Evolutionary conservation across 108 stramenopile genomes (phyloP).

Genomic region (Fistulifera solaris): DNA sequence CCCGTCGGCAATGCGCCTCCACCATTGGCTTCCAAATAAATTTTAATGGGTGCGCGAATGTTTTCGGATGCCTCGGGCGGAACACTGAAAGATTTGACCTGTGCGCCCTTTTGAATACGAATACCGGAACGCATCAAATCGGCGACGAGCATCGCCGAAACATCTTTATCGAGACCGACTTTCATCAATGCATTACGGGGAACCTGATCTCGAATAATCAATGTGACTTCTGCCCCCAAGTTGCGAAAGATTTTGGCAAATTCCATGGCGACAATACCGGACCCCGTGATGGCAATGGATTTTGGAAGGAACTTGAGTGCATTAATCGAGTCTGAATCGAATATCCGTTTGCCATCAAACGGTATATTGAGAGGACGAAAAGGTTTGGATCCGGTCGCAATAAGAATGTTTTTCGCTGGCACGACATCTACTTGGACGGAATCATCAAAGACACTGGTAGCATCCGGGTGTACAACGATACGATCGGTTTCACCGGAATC

Average conservation of each 20-base stretch:
- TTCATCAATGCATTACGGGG: conserved; percentile 71
- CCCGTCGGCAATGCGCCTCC: conserved; percentile 29
- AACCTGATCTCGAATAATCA: conserved; percentile 57
- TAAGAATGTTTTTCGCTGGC: conserved; percentile 38
- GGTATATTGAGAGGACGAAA: conserved; percentile 63
- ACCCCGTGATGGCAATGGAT: conserved; percentile 64
- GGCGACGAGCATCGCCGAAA: conserved; percentile 32
- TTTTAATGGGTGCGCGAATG: conserved; percentile 36
- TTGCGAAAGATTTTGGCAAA: conserved; percentile 78
- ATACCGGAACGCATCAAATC: conserved; percentile 55
- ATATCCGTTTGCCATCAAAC: conserved; percentile 65
- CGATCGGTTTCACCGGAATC: conserved; percentile 41
- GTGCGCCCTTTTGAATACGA: conserved; percentile 52
- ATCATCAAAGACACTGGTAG: neutral
- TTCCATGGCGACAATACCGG: conserved; percentile 76
- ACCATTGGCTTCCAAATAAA: conserved; percentile 47
- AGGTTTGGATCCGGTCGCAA: conserved; percentile 63
- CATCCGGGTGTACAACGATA: conserved; percentile 27
- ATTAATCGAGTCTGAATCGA: conserved; percentile 73
- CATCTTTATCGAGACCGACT: conserved; percentile 74
- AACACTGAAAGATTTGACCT: conserved; percentile 46
- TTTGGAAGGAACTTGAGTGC: conserved; percentile 47
- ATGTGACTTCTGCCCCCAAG: conserved; percentile 56
- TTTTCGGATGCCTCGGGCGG: conserved; percentile 10
- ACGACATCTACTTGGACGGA: conserved; percentile 13